These are phyloP conservation scores for Penicillium paneum DNA, from an alignment of 2,329 filamentous ascomycete species.

Conservation along the genomic window DNA sequence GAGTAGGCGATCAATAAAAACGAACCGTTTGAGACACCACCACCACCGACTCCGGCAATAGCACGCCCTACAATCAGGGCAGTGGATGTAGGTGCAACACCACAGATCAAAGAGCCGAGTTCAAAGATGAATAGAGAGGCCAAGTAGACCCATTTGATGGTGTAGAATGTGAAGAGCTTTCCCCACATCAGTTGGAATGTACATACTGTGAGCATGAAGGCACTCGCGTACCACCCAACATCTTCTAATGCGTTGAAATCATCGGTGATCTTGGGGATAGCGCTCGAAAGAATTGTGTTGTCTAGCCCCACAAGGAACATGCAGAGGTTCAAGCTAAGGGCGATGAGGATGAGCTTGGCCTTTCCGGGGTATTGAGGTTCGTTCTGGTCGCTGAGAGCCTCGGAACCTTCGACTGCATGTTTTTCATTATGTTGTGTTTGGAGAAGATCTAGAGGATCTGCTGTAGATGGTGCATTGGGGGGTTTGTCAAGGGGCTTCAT, in stretches of 20 bases:
- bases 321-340: not conserved
- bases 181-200: constrained; percentile 39
- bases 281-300: constrained; percentile 39
- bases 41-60: constrained; percentile 32
- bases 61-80: constrained; percentile 36
- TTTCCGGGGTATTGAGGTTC: not conserved
- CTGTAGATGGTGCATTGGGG: not conserved
- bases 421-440: too few species aligned
- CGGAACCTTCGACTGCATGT: not conserved
- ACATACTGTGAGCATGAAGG: constrained; percentile 38
- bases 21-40: constrained; percentile 13
- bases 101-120: constrained; percentile 35
- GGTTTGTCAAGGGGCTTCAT: not conserved
- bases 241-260: constrained; percentile 42
- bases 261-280: constrained; percentile 42
- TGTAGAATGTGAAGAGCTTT: constrained; percentile 35
- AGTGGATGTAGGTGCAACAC: constrained; percentile 29
- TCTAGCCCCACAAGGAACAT: constrained; percentile 10
- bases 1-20: too few species aligned
- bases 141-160: constrained; percentile 34
- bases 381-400: not conserved
- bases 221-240: constrained; percentile 44
- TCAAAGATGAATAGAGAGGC: constrained; percentile 25
- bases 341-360: not conserved
- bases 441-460: not conserved